Base-by-base conservation (phyloP, 2,329 filamentous ascomycete species). In the Sclerotinia borealis region DNA sequence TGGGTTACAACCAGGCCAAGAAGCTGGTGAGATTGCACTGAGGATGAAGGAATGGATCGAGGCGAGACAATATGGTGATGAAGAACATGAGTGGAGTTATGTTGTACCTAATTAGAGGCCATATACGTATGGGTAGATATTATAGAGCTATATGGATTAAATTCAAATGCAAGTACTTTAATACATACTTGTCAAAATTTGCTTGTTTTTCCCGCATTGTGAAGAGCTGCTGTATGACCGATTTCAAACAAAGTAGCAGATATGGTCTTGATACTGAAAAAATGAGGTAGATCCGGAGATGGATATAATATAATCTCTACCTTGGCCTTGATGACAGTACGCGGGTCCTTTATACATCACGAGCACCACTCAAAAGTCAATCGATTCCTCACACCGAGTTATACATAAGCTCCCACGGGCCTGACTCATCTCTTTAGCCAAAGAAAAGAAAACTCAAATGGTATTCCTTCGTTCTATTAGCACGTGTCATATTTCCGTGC, bases 41-140 rank as follows among this genome's bases (percentile, higher is more conserved):
- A 85, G 85, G 77, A 93, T 99, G 88, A 96, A 96, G 85, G 85
- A 89, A 72, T 99, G 95, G 95, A 97, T 99, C 67, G 93, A 96
- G 80, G 88, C 80, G 34, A 93, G 96, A 70, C 93, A 98, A 79
- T 97, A 98, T 75, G 95, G 95, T 67, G 93, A 97, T 68, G 90
- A 93, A 77, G 85, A 91, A 75, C 92, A 97, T 76, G 83, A 88
- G 69, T 99, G 95, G 95, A 97, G 93, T 82, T 88, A 87, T 71
- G 68, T 73, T 60, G 69, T 74, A 13, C 70, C 70, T 49, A 31
- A 67, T 59, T 66, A 71, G 51, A 22, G 27, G 31, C 4, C 7
- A 39, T 49, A 3, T 37, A 34, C 49, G 25, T 48, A 29, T 19
- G 31, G 29, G 19, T 58, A 58, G n/a, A 48, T 47, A 58, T 25